Percentiles rank a stretch among this genome's conserved stretches.
These are phyloP conservation scores for Naganishia vaughanmartiniae DNA, from an alignment of 768 basidiomycete species.

Conservation along the genomic window DNA sequence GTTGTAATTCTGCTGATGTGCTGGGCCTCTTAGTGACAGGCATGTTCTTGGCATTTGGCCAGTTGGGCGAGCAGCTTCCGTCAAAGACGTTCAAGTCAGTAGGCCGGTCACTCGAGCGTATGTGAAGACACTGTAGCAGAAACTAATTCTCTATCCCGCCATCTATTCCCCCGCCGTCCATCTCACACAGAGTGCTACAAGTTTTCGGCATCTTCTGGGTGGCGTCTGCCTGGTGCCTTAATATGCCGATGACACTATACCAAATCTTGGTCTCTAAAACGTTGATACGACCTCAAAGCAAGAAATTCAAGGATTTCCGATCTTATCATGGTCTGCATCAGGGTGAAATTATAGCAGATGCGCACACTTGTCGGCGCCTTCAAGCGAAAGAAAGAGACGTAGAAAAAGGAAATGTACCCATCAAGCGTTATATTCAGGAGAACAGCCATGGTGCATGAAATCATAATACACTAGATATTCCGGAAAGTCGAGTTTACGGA, in stretches of 20 bases:
- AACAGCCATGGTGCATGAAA: neutral
- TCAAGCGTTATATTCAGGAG: constrained; percentile 10
- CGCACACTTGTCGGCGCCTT: neutral
- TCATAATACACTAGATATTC: neutral
- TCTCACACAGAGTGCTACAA: neutral
- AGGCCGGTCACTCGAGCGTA: neutral
- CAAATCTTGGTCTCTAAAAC: constrained; percentile 4
- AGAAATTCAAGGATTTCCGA: neutral
- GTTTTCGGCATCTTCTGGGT: constrained; percentile 13
- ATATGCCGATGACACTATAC: constrained; percentile 19
- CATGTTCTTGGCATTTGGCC: constrained; percentile 20
- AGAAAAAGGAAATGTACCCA: constrained; percentile 5
- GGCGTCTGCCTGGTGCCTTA: neutral
- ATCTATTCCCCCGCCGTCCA: too few species aligned
- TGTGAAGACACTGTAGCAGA: too few species aligned
- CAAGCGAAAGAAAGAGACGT: constrained; percentile 1
- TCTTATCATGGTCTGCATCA: constrained; percentile 14
- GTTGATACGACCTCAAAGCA: neutral
- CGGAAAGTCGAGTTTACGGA: neutral
- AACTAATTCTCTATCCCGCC: too few species aligned
- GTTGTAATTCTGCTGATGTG: neutral
- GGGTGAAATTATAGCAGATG: constrained; percentile 13
- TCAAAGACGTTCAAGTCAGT: constrained; percentile 11
- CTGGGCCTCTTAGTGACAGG: constrained; percentile 1
- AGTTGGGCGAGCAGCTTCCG: constrained; percentile 19